Percentiles rank a stretch among this genome's conserved stretches.
Evolutionary conservation across 768 basidiomycete genomes (phyloP).

Genomic region (Lentinula lateritia): DNA sequence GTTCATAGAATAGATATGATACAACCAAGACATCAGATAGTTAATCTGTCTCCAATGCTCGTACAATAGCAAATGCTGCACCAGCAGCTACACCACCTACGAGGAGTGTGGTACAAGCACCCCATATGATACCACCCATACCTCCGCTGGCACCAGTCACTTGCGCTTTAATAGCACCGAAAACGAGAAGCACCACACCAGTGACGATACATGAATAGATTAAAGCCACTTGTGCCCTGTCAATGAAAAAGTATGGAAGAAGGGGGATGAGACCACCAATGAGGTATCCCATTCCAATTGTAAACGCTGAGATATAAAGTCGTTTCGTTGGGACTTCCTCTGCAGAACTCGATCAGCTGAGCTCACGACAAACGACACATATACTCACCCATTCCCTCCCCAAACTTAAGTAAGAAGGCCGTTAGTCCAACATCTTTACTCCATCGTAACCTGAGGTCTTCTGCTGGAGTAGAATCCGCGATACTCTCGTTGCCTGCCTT

Average conservation of each 20-base stretch:
- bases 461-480: neutral
- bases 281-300: constrained; percentile 93
- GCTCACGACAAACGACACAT: neutral
- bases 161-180: constrained; percentile 87
- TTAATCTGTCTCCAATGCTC: constrained; percentile 28
- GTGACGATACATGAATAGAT: constrained; percentile 78
- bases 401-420: constrained; percentile 92
- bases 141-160: constrained; percentile 77
- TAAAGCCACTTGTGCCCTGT: constrained; percentile 59
- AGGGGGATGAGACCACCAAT: constrained; percentile 92
- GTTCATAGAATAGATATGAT: neutral
- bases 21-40: neutral
- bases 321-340: constrained; percentile 87
- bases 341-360: constrained; percentile 17
- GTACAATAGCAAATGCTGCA: constrained; percentile 51
- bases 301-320: constrained; percentile 86
- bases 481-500: constrained; percentile 52
- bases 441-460: constrained; percentile 40
- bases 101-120: constrained; percentile 78
- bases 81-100: constrained; percentile 91
- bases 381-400: constrained; percentile 78
- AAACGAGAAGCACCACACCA: constrained; percentile 78
- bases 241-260: constrained; percentile 87
- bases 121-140: constrained; percentile 71
- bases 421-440: constrained; percentile 82